Conservation (phyloP, 2,329 filamentous ascomycete genomes). For the Diaporthe citriasiana region DNA sequence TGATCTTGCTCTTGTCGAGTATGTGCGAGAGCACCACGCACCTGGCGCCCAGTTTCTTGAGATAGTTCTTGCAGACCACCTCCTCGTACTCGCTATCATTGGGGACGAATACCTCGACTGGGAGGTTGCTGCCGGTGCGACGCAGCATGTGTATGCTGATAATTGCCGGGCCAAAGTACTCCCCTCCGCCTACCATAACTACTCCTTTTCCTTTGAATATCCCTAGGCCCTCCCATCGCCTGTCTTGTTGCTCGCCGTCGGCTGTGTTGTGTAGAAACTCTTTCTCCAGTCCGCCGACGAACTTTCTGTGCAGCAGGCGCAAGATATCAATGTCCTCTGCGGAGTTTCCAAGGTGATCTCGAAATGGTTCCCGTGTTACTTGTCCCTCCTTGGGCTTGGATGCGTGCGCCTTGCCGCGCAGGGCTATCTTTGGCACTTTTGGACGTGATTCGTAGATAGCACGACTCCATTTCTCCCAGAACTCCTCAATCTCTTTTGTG, state of each 20-base stretch:
- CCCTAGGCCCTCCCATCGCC: slow-evolving; percentile 35
- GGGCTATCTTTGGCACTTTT: slow-evolving; percentile 22
- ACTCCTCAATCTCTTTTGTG: slow-evolving; percentile 37
- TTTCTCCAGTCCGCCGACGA: slow-evolving; percentile 51
- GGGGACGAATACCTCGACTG: slow-evolving; percentile 58
- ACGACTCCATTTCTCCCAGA: slow-evolving; percentile 42
- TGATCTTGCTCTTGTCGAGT: slow-evolving; percentile 50
- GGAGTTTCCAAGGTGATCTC: slow-evolving; percentile 37
- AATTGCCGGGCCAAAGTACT: slow-evolving; percentile 64
- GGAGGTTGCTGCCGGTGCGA: slow-evolving; percentile 62
- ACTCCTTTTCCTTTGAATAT: slow-evolving; percentile 54
- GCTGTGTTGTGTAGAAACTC: slow-evolving; percentile 51
- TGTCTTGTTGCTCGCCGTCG: slow-evolving; percentile 48
- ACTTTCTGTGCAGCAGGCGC: slow-evolving; percentile 52
- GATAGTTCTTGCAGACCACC: slow-evolving; percentile 49
- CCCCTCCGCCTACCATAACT: slow-evolving; percentile 63
- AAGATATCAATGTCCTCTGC: slow-evolving; percentile 31
- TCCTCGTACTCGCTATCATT: slow-evolving; percentile 50
- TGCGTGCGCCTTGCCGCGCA: slow-evolving; percentile 36
- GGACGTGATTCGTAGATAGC: slow-evolving; percentile 39
- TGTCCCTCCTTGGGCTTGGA: slow-evolving; percentile 38
- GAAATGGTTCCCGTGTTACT: slow-evolving; percentile 34
- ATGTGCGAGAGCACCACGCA: slow-evolving; percentile 53
- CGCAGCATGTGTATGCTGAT: slow-evolving; percentile 66
- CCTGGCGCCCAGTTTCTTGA: slow-evolving; percentile 50